phyloP scores from a whole-genome alignment of 352 stramenopile genomes.

The Globisporangium mamillatum region DNA sequence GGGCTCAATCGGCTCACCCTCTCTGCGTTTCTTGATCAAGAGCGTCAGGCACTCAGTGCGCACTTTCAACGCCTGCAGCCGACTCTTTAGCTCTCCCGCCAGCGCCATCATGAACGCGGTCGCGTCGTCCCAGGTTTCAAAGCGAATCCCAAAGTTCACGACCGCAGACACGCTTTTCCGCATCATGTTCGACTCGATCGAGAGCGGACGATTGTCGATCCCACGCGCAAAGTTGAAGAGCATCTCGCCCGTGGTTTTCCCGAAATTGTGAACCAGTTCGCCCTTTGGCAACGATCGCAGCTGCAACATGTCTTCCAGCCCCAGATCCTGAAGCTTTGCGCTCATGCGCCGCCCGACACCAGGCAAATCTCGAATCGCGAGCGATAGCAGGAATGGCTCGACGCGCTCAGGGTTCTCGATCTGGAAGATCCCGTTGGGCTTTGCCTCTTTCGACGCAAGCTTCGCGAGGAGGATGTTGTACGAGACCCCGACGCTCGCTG shows the following conservation, averaged over 20 bases:
- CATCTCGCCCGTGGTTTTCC: slow-evolving; percentile 65
- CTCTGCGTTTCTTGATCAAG: slow-evolving; percentile 77
- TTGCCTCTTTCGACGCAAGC: slow-evolving; percentile 91
- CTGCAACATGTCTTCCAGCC: slow-evolving; percentile 59
- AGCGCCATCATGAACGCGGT: slow-evolving; percentile 82
- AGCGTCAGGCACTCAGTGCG: slow-evolving; percentile 69
- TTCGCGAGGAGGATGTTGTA: slow-evolving; percentile 94
- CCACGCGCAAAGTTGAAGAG: slow-evolving; percentile 78
- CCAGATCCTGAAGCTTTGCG: slow-evolving; percentile 67
- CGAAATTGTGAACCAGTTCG: slow-evolving; percentile 59
- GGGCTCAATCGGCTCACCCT: slow-evolving; percentile 65
- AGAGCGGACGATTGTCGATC: slow-evolving; percentile 65
- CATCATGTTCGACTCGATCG: slow-evolving; percentile 65
- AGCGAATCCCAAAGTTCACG: slow-evolving; percentile 92
- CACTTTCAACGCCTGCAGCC: slow-evolving; percentile 63
- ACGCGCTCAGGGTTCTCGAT: slow-evolving; percentile 45
- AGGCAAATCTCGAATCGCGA: slow-evolving; percentile 75
- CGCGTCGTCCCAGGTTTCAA: slow-evolving; percentile 72
- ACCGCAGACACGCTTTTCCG: slow-evolving; percentile 90
- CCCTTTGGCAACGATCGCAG: slow-evolving; percentile 50
- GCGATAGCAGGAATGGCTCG: slow-evolving; percentile 58
- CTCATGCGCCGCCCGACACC: slow-evolving; percentile 70
- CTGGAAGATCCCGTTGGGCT: slow-evolving; percentile 87
- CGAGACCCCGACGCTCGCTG: slow-evolving; percentile 91
- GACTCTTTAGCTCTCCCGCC: slow-evolving; percentile 62